Percentiles rank a stretch among this genome's conserved stretches.
These are phyloP conservation scores for Blastobotrys robertii DNA, from an alignment of 805 yeast species.

Conservation along the genomic window DNA sequence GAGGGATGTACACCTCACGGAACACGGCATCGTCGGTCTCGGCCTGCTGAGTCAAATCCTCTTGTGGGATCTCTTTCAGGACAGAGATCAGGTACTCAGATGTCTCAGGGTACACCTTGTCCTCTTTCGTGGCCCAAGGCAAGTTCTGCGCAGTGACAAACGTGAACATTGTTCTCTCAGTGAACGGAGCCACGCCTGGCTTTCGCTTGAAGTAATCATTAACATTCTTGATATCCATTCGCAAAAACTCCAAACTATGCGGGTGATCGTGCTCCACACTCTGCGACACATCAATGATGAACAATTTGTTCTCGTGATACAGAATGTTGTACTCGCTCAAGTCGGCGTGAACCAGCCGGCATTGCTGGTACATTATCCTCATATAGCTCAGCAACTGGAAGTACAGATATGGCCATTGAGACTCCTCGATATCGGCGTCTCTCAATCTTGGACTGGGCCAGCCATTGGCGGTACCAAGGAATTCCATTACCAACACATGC, in stretches of 20 bases:
- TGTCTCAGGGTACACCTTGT: slow-evolving; percentile 20
- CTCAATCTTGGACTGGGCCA: slow-evolving; percentile 85
- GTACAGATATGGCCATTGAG: slow-evolving; percentile 58
- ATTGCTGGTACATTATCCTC: slow-evolving; percentile 77
- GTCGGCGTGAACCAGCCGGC: slow-evolving; percentile 94
- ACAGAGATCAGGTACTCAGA: slow-evolving; percentile 18
- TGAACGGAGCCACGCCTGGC: slow-evolving; percentile 59
- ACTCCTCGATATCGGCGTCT: slow-evolving; percentile 68
- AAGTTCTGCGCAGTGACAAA: slow-evolving; percentile 39
- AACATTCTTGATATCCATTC: slow-evolving; percentile 96
- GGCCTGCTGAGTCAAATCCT: slow-evolving; percentile 29
- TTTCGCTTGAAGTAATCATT: slow-evolving; percentile 76
- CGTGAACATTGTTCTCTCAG: slow-evolving; percentile 74
- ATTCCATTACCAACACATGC: slow-evolving; percentile 93
- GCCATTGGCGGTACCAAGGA: slow-evolving; percentile 62
- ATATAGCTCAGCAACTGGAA: slow-evolving; percentile 73
- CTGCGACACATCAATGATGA: slow-evolving; percentile 93
- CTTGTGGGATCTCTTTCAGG: slow-evolving; percentile 19
- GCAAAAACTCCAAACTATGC: slow-evolving; percentile 82
- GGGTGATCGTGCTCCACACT: slow-evolving; percentile 98
- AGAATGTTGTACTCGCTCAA: slow-evolving; percentile 90
- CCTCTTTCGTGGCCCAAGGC: slow-evolving; percentile 21
- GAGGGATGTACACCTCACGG: slow-evolving; percentile 72
- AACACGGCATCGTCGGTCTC: slow-evolving; percentile 79
- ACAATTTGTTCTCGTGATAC: slow-evolving; percentile 59